Conservation (phyloP, 306 rosid genomes). For the Ormosia emarginata region DNA sequence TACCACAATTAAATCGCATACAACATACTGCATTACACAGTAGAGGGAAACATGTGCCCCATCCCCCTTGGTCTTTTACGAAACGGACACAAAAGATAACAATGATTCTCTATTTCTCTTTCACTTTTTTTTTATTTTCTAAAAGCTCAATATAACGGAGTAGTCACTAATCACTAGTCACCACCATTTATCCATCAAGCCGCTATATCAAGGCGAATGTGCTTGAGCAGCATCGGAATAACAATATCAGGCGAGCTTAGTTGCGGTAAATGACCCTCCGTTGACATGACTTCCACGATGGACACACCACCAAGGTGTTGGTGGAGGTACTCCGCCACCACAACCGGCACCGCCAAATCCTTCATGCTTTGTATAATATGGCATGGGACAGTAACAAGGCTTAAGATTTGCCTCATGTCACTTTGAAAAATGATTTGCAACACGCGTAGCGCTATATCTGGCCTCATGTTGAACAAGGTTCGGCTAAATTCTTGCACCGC, state of each 20-base stretch:
- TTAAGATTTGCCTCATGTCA: constrained; percentile 37
- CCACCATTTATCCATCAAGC: not conserved
- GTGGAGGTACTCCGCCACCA: constrained; percentile 41
- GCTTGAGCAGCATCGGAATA: constrained; percentile 35
- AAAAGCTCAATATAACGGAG: not conserved
- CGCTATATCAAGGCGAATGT: constrained; percentile 25
- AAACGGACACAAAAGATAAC: constrained; percentile 12
- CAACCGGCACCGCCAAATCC: constrained; percentile 43
- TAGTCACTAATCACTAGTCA: not conserved
- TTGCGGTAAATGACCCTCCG: constrained; percentile 46
- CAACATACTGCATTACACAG: not conserved
- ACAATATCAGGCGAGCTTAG: constrained; percentile 39
- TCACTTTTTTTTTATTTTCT: not conserved
- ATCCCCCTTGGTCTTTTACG: constrained; percentile 2
- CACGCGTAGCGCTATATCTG: constrained; percentile 44
- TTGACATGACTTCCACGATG: constrained; percentile 37
- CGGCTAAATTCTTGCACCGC: constrained; percentile 79
- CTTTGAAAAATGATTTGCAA: constrained; percentile 33
- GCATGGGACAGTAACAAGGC: constrained; percentile 32
- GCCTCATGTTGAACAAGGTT: constrained; percentile 53
- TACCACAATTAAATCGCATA: constrained; percentile 1
- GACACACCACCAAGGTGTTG: constrained; percentile 10
- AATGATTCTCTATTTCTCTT: not conserved
- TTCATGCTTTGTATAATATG: constrained; percentile 41
- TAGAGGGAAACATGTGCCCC: not conserved